These are phyloP conservation scores for Aspergillus awamori DNA, from an alignment of 2,329 filamentous ascomycete genomes.

Conservation along the genomic window DNA sequence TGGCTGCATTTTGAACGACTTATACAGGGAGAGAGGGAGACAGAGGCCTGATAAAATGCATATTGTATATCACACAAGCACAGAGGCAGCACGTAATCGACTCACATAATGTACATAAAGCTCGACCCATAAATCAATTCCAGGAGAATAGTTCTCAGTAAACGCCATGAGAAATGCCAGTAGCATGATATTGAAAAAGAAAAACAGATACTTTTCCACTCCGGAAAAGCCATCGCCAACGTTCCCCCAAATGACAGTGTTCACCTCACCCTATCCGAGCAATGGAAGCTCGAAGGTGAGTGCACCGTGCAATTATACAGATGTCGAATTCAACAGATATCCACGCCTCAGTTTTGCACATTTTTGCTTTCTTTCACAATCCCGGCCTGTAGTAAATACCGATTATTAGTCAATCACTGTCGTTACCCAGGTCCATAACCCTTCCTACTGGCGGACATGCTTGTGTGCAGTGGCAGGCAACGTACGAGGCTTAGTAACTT, in stretches of 20 bases:
- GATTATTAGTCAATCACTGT: background rate
- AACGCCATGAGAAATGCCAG: slow-evolving; percentile 29
- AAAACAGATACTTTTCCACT: background rate
- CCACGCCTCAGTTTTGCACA: background rate
- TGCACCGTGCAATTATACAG: slow-evolving; percentile 2
- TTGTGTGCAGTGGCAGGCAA: slow-evolving; percentile 4
- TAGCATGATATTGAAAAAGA: slow-evolving; percentile 19
- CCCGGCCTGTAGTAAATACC: background rate
- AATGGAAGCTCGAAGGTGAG: background rate
- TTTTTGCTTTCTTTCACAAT: slow-evolving; percentile 1
- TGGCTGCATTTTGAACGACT: background rate
- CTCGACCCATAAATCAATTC: slow-evolving; percentile 17
- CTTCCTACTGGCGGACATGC: background rate
- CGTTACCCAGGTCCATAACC: background rate
- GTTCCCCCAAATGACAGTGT: background rate
- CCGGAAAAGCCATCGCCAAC: background rate
- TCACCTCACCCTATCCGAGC: background rate
- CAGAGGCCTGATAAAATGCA: background rate
- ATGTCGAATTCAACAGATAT: background rate
- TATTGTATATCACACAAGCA: slow-evolving; percentile 10
- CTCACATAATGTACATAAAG: slow-evolving; percentile 24
- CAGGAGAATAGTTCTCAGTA: slow-evolving; percentile 21
- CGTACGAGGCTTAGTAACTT: slow-evolving; percentile 78
- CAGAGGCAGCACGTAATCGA: slow-evolving; percentile 18
- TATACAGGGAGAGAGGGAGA: background rate